phyloP scores from a whole-genome alignment of 2,329 filamentous ascomycete genomes.

The Zalaria obscura region DNA sequence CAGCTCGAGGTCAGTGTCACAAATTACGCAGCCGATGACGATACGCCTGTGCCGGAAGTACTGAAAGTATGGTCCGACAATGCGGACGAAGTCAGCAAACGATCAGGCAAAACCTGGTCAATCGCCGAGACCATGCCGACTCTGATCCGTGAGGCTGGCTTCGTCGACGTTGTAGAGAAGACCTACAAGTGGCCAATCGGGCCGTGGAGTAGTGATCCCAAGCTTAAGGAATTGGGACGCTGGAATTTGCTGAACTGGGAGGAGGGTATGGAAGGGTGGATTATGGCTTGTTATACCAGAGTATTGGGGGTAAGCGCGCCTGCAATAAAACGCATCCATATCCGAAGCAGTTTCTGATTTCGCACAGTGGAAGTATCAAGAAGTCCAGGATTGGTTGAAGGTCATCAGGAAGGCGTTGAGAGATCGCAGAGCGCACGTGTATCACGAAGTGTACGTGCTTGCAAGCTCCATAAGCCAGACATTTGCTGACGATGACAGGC shows the following conservation, averaged over 20 bases:
- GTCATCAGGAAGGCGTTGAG: slow-evolving; percentile 4
- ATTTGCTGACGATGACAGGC: not conserved
- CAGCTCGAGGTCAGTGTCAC: slow-evolving; percentile 23
- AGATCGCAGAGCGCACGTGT: slow-evolving; percentile 2
- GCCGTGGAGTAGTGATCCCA: slow-evolving; percentile 10
- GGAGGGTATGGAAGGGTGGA: slow-evolving; percentile 3
- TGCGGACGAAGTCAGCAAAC: not conserved
- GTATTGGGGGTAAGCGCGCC: slow-evolving; percentile 1
- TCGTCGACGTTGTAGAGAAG: slow-evolving; percentile 29
- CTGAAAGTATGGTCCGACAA: slow-evolving; percentile 2
- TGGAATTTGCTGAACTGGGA: slow-evolving; percentile 1
- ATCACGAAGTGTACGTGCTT: slow-evolving; percentile 3
- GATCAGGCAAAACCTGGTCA: slow-evolving; percentile 3
- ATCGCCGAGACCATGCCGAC: slow-evolving; percentile 7
- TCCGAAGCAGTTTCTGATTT: not conserved
- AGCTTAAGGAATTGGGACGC: slow-evolving; percentile 1
- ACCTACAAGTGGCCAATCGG: slow-evolving; percentile 26
- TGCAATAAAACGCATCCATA: not conserved
- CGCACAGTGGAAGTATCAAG: not conserved
- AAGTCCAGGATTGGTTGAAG: slow-evolving; percentile 2
- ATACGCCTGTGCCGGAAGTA: slow-evolving; percentile 8
- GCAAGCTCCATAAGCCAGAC: not conserved
- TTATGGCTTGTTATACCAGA: slow-evolving; percentile 1
- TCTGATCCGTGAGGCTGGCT: slow-evolving; percentile 20
- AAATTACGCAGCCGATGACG: slow-evolving; percentile 11